These are phyloP conservation scores for Prunus davidiana DNA, from an alignment of 306 rosid species.

Conservation along the genomic window DNA sequence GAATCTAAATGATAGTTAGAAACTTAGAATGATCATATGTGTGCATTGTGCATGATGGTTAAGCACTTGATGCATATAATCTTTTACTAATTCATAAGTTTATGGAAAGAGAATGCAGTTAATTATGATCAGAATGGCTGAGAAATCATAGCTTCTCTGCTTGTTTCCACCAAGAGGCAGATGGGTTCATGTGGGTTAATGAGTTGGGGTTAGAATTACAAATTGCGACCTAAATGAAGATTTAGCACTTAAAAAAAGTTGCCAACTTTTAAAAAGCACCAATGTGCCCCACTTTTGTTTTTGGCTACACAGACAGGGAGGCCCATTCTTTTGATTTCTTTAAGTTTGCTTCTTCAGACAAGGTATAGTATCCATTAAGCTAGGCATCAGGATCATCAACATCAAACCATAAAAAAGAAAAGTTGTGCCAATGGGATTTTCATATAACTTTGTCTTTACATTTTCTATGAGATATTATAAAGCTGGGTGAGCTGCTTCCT, in stretches of 20 bases:
- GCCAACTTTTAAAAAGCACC: slow-evolving; percentile 46
- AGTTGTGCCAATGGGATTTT: slow-evolving; percentile 43
- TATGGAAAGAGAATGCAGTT: slow-evolving; percentile 23
- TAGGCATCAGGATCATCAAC: slow-evolving; percentile 67
- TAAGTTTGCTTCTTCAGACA: slow-evolving; percentile 75
- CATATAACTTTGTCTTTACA: slow-evolving; percentile 67
- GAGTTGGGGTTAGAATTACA: slow-evolving; percentile 32
- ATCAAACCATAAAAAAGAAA: slow-evolving; percentile 40
- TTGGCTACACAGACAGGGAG: slow-evolving; percentile 62
- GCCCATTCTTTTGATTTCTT: slow-evolving; percentile 66
- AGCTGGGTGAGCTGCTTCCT: slow-evolving; percentile 24
- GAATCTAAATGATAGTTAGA: background rate
- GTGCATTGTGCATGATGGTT: background rate
- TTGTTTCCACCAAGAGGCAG: slow-evolving; percentile 37
- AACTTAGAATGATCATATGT: background rate
- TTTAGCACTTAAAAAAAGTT: slow-evolving; percentile 33
- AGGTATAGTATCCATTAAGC: slow-evolving; percentile 81
- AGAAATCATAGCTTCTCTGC: slow-evolving; percentile 37
- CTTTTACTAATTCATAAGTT: background rate
- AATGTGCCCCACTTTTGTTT: slow-evolving; percentile 41
- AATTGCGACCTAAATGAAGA: slow-evolving; percentile 33
- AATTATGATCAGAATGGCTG: slow-evolving; percentile 34
- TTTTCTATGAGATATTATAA: slow-evolving; percentile 46
- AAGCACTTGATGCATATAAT: slow-evolving; percentile 14
- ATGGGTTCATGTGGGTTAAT: slow-evolving; percentile 55